Evolutionary conservation across 441 rosid genomes (phyloP).

Genomic region (Flueggea neowawraea): DNA sequence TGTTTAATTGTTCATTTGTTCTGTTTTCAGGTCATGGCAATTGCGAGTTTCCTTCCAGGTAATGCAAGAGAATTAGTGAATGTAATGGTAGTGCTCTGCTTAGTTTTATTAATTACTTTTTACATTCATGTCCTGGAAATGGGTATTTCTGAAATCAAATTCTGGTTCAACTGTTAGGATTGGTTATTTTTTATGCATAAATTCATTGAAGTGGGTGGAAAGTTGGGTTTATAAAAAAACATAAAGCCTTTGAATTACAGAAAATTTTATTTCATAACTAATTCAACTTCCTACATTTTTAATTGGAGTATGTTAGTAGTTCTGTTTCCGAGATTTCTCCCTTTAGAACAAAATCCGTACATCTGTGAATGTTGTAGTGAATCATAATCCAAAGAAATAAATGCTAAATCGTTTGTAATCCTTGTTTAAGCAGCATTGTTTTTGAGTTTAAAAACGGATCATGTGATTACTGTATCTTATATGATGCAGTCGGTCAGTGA

Average conservation of each 20-base stretch:
- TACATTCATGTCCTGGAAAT: not conserved
- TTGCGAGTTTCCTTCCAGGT: slow-evolving; percentile 90
- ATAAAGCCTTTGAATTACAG: no score
- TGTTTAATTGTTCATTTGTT: slow-evolving; percentile 2
- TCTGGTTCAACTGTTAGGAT: no score
- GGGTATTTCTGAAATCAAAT: not conserved
- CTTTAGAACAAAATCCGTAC: no score
- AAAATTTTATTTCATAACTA: no score
- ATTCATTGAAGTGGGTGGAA: no score
- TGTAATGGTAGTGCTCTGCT: not conserved
- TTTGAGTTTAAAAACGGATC: not conserved
- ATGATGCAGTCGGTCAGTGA: slow-evolving; percentile 46
- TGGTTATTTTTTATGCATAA: no score
- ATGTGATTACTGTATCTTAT: slow-evolving; percentile 6
- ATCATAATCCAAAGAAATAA: not conserved
- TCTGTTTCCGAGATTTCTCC: no score
- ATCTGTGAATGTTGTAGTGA: not conserved
- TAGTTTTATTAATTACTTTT: not conserved
- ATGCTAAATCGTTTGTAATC: not conserved
- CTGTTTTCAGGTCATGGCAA: slow-evolving; percentile 62
- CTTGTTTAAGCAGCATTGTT: not conserved
- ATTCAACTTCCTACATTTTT: not conserved
- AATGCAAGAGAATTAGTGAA: slow-evolving; percentile 4
- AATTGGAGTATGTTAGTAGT: not conserved
- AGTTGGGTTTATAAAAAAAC: no score